Evolutionary conservation across 2,329 filamentous ascomycete species (phyloP).

Genomic region (Pestalotiopsis sp.): DNA sequence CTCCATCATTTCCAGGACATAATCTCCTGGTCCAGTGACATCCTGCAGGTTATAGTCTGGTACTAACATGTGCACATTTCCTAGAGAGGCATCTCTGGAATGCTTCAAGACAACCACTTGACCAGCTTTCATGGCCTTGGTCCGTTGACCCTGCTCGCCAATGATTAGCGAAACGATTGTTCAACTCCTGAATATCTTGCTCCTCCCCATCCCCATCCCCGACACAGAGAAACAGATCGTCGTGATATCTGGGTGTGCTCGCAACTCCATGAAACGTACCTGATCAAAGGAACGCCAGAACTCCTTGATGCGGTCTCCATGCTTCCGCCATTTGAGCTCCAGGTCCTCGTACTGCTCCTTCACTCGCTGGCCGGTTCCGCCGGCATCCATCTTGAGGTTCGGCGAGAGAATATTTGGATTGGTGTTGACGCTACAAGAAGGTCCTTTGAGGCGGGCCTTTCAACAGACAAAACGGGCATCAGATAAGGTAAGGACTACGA

Average conservation of each 20-base stretch:
- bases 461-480: neutral
- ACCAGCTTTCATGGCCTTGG: slow-evolving; percentile 37
- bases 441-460: neutral
- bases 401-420: neutral
- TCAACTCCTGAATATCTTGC: neutral
- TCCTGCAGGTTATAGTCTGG: slow-evolving; percentile 49
- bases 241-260: neutral
- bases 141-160: slow-evolving; percentile 27
- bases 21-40: slow-evolving; percentile 36
- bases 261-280: neutral
- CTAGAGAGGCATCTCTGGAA: slow-evolving; percentile 36
- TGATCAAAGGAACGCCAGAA: slow-evolving; percentile 43
- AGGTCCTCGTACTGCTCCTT: slow-evolving; percentile 41
- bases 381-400: slow-evolving; percentile 5
- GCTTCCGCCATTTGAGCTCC: slow-evolving; percentile 37
- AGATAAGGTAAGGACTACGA: neutral
- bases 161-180: neutral
- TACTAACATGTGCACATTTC: slow-evolving; percentile 39
- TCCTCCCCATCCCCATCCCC: neutral
- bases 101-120: slow-evolving; percentile 38
- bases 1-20: slow-evolving; percentile 40
- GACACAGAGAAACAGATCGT: neutral
- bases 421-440: neutral
- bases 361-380: slow-evolving; percentile 9
- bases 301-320: slow-evolving; percentile 36